Evolutionary conservation across 345 rosid species (phyloP), one percentile per base, ranked within the genome.

Genomic region (Bruguiera sexangula): DNA sequence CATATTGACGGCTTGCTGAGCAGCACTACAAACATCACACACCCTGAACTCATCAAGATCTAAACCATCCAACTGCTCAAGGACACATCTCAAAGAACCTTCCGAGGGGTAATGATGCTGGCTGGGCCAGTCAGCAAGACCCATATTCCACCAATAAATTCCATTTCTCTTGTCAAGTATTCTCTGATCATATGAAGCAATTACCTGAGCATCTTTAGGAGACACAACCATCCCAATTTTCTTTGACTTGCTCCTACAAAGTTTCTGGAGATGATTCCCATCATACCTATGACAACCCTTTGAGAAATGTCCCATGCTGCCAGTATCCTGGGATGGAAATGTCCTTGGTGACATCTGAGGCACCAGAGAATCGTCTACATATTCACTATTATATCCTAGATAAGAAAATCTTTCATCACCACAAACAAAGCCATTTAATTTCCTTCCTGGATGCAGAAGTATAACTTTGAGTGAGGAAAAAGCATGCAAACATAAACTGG

Each of bases 1-100:
- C 70, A 82, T 51, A 43, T 79, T 79, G 18, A 69, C 76, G 6
- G 98, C 94, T 53, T 85, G 87, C 70, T 74, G 80, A 29, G 96
- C 96, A 19, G 91, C 89, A 63, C 86, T 85, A 68, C 89, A 82
- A 39, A 94, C 98, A 71, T 87, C 96, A 72, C 82, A 85, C 78
- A 85, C 16, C 83, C 69, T 80, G 70, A 75, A 83, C 78, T 89
- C 99, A 37, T 90, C 97, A 56, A 78, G 69, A 74, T 88, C 89
- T 57, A 84, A 56, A 77, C 75, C 73, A 72, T 87, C 85, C 66
- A 82, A 43, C 34, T 76, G 82, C 65, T 82, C 87, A 58, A 32
- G 69, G 57, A 73, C 78, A 60, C 71, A 84, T 59, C 77, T 79
- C 62, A 56, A 75, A 18, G 79, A 79, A 46, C 80, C 80, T 68